These are phyloP conservation scores for Pythium volutum DNA, from an alignment of 352 stramenopile genomes.

Conservation along the genomic window DNA sequence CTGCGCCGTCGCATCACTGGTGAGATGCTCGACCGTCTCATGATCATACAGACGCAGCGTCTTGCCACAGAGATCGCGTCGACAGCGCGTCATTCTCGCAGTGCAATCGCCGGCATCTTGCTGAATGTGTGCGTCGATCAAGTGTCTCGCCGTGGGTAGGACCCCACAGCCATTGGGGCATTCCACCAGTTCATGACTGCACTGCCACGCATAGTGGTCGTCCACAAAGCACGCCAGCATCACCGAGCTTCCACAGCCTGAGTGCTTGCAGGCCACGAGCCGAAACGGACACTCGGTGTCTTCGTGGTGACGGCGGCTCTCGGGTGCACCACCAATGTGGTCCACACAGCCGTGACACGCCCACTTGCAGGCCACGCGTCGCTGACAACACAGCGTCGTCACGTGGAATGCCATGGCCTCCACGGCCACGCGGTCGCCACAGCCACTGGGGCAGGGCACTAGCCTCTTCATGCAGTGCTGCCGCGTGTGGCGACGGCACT, in stretches of 20 bases:
- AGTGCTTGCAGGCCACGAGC: constrained; percentile 42
- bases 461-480: constrained; percentile 54
- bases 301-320: constrained; percentile 53
- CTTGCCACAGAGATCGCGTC: constrained; percentile 66
- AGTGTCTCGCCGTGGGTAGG: constrained; percentile 28
- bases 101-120: constrained; percentile 48
- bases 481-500: constrained; percentile 33
- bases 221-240: constrained; percentile 46
- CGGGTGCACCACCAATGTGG: constrained; percentile 34
- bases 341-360: constrained; percentile 39
- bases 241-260: constrained; percentile 36
- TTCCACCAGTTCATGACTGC: constrained; percentile 35
- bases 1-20: background rate
- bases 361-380: constrained; percentile 56
- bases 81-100: constrained; percentile 37
- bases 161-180: constrained; percentile 36
- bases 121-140: constrained; percentile 42
- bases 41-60: constrained; percentile 48
- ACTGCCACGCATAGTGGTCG: constrained; percentile 73
- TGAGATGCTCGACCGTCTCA: background rate
- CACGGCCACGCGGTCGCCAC: constrained; percentile 34
- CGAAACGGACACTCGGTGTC: constrained; percentile 56
- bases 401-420: constrained; percentile 69
- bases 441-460: constrained; percentile 47
- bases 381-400: constrained; percentile 40